A percentile compares a stretch with the other conserved stretches of the same genome.
Conservation (phyloP, 2,329 filamentous ascomycete genomes). For the Xenosphaeropsis pyriputrescens region DNA sequence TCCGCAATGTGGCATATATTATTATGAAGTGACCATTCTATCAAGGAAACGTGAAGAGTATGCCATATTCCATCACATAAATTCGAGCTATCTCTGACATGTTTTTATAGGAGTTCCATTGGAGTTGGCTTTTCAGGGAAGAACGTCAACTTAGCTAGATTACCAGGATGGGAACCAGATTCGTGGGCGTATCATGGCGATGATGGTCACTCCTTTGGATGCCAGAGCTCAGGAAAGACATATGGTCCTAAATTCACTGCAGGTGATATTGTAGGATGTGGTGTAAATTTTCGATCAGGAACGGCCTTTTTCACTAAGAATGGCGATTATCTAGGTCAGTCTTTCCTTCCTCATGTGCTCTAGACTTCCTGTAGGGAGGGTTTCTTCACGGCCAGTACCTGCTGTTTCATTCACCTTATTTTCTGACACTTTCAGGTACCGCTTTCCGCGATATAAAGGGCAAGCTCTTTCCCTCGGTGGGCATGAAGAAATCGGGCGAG, state of each 20-base stretch:
- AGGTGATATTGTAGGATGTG: slow-evolving; percentile 47
- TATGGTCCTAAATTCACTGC: slow-evolving; percentile 41
- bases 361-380: neutral
- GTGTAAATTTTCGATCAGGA: slow-evolving; percentile 48
- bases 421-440: slow-evolving; percentile 31
- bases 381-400: neutral
- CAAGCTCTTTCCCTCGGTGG: slow-evolving; percentile 50
- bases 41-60: slow-evolving; percentile 55
- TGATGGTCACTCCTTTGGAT: slow-evolving; percentile 46
- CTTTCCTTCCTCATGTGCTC: neutral
- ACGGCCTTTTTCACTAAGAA: slow-evolving; percentile 59
- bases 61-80: slow-evolving; percentile 9
- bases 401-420: too few species aligned
- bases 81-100: too few species aligned
- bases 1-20: slow-evolving; percentile 82
- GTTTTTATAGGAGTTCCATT: slow-evolving; percentile 34
- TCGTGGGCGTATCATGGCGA: slow-evolving; percentile 59
- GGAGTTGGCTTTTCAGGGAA: slow-evolving; percentile 47
- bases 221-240: slow-evolving; percentile 37
- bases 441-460: slow-evolving; percentile 55
- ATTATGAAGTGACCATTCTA: slow-evolving; percentile 63
- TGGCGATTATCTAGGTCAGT: slow-evolving; percentile 37
- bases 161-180: slow-evolving; percentile 52
- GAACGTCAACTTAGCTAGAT: slow-evolving; percentile 34
- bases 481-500: slow-evolving; percentile 50